These are phyloP conservation scores for Xylariaceae sp. DNA, from an alignment of 2,329 filamentous ascomycete genomes.

Conservation along the genomic window DNA sequence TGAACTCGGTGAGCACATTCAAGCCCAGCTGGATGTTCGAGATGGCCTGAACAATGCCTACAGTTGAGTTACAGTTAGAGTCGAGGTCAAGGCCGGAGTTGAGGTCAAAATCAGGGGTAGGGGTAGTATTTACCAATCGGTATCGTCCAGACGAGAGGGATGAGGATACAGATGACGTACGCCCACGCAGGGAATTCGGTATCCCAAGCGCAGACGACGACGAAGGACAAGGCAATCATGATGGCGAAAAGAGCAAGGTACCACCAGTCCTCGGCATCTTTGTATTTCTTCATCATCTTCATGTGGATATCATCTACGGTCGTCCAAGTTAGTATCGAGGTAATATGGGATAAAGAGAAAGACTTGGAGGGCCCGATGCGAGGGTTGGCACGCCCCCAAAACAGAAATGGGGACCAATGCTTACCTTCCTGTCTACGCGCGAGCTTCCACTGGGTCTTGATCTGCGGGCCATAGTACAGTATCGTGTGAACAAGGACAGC, in stretches of 20 bases:
- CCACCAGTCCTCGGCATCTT: constrained; percentile 53
- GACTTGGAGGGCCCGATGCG: no score
- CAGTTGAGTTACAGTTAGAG: no score
- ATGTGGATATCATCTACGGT: constrained; percentile 40
- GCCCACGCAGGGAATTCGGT: constrained; percentile 53
- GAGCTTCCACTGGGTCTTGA: constrained; percentile 47
- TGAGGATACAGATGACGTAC: constrained; percentile 47
- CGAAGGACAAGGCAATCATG: constrained; percentile 49
- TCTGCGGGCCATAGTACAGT: constrained; percentile 48
- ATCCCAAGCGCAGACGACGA: constrained; percentile 46
- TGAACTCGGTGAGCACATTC: constrained; percentile 62
- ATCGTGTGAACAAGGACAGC: constrained; percentile 50
- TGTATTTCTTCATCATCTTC: constrained; percentile 55
- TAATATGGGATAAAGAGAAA: background rate
- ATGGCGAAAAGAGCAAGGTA: constrained; percentile 43
- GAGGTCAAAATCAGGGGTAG: no score
- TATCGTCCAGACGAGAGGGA: constrained; percentile 51
- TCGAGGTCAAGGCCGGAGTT: no score
- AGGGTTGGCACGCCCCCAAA: background rate
- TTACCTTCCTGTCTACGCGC: constrained; percentile 45
- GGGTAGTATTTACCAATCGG: no score
- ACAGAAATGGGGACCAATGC: background rate
- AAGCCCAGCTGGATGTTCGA: constrained; percentile 58
- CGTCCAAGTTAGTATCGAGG: constrained; percentile 1
- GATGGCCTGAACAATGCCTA: constrained; percentile 54